Conservation (phyloP, 805 yeast species). For the Hanseniaspora pseudoguilliermondii region DNA sequence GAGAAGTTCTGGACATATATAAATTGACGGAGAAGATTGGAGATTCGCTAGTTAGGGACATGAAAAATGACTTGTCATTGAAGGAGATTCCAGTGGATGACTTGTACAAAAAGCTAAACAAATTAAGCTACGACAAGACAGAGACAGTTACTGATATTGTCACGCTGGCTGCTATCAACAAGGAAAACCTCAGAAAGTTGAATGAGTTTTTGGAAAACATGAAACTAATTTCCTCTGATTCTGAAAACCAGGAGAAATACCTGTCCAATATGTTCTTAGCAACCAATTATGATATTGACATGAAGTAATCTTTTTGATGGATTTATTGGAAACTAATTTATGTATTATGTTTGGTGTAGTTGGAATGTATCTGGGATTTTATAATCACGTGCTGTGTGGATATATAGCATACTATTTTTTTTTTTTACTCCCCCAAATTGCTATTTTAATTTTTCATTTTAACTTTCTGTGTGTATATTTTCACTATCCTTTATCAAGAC, state of each 20-base stretch:
- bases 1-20: constrained; percentile 58
- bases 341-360: too few species aligned
- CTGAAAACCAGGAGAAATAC: constrained; percentile 19
- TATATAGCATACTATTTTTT: too few species aligned
- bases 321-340: too few species aligned
- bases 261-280: too few species aligned
- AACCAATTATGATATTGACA: too few species aligned
- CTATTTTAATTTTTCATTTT: too few species aligned
- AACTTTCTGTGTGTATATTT: too few species aligned
- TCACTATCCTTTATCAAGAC: too few species aligned
- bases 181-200: neutral
- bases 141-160: neutral
- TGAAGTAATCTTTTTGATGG: too few species aligned
- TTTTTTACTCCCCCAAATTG: too few species aligned
- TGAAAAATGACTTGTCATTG: constrained; percentile 15
- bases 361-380: too few species aligned
- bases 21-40: constrained; percentile 35
- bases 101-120: constrained; percentile 26
- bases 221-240: neutral
- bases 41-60: constrained; percentile 14
- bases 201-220: neutral
- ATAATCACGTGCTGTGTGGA: too few species aligned
- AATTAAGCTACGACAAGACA: constrained; percentile 16
- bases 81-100: constrained; percentile 17
- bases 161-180: neutral